Evolutionary conservation across 73 alveolate genomes (phyloP).

Genomic region (Durusdinium trenchii): DNA sequence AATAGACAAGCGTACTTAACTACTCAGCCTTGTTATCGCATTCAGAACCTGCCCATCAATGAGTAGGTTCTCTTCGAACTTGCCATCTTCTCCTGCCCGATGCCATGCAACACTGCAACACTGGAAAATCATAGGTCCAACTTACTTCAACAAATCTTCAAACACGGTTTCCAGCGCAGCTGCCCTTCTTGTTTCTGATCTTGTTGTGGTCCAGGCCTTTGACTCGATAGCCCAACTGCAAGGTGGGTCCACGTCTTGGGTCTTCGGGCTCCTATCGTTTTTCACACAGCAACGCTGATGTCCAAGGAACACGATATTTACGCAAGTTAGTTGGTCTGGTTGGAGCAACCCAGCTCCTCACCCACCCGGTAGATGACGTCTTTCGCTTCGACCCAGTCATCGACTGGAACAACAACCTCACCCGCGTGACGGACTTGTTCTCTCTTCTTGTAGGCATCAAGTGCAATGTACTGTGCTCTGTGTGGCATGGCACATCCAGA

Average conservation of each 20-base stretch:
- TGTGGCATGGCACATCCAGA: neutral
- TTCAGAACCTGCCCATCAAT: conserved; percentile 86
- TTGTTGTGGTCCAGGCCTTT: neutral
- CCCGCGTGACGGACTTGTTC: neutral
- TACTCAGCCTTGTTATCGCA: conserved; percentile 41
- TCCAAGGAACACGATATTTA: neutral
- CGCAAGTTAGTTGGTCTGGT: too few relatives aligned
- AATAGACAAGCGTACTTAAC: neutral
- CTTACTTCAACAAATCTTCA: too few relatives aligned
- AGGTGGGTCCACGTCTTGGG: conserved; percentile 49
- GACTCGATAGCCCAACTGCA: conserved; percentile 78
- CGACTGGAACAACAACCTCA: conserved; percentile 80
- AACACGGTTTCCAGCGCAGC: too few relatives aligned
- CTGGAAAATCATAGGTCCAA: too few relatives aligned
- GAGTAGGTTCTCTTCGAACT: conserved; percentile 48
- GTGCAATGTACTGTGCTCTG: neutral
- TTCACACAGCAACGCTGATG: neutral
- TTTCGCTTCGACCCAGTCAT: conserved; percentile 85
- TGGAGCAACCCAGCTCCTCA: neutral
- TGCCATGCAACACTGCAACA: neutral
- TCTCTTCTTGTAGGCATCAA: neutral
- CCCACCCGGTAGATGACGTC: conserved; percentile 79
- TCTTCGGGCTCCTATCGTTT: conserved; percentile 49
- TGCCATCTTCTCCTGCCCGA: conserved; percentile 50
- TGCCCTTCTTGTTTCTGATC: neutral